Evolutionary conservation across 2,329 filamentous ascomycete genomes (phyloP), one percentile per base, ranked within the genome.

Genomic region (Trichoderma afroharzianum): DNA sequence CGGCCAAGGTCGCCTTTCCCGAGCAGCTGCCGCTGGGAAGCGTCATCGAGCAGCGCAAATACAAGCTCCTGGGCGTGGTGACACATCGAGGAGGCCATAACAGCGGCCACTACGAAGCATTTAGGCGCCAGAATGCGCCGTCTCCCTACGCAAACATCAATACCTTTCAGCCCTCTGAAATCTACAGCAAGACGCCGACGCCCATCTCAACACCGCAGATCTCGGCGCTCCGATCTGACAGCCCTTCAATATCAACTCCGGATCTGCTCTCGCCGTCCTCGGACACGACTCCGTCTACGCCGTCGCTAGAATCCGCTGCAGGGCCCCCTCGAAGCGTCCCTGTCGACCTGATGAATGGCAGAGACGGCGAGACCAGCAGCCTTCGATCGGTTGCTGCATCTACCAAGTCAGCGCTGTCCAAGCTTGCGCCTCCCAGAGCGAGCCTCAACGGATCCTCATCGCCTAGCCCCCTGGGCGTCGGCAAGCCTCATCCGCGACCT

Each of bases 91-190:
- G 96, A 47, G 97, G 93, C 73, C 96, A 99, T 80, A 92, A 97
- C 78, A 97, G 94, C 77, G 96, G 96, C 1, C 96, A 99, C 79
- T 99, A 99, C 82, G 96, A 99, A 80, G 95, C 94, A 1, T 98
- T 98, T 81, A 88, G 96, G 39, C 89, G 96, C 47, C 96, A 98
- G 81, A 92, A 93, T 72, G 83, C 93, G 9, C 89, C 91, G 64
- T 84, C 92, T 3, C 95, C 95, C 0, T 98, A 91, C 79, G 92
- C 93, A 1, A 98, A 95, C 8, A 90, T 92, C 0, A 91, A 93
- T 75, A 90, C 90, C 0, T 95, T 97, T 81, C 91, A 92, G 72
- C 87, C 88, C 6, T 92, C 93, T 47, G 91, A 90, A 7, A 89
- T 91, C 39, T 95, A 93, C 78, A 93, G 91, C 79, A 86, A 85